Base-by-base conservation (phyloP, 2,329 filamentous ascomycete species). In the Furcasterigmium sp. region DNA sequence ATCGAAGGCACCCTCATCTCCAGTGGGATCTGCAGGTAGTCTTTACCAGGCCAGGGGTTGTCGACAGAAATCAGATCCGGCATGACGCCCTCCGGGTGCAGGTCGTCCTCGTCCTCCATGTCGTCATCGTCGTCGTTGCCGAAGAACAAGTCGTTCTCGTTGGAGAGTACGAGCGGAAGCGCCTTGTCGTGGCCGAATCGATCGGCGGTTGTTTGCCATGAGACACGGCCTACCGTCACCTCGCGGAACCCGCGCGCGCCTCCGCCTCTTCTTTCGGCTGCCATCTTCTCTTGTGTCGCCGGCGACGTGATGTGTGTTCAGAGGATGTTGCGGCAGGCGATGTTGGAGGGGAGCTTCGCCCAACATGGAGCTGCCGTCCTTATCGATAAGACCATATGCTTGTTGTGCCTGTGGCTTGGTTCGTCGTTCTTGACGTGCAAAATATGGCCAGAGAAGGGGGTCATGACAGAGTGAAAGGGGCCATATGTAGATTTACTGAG, bases 131-230 rank as follows among this genome's bases (percentile, higher is more conserved):
- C 57, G 23, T 61, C 65, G 39, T 53, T 45, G 20, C 66, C 65
- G 55, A 68, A 69, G 65, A 68, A 46, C 19, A 19, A 44, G 38
- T 41, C 13, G 21, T 13, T 41, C 28, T 18, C 23, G 15, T 13
- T 25, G 26, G n/a, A 26, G 10, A 25, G 23, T 25, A 20, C 5
- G 10, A 18, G 29, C 5, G 46, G 32, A 14, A 17, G 21, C 25
- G 15, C 6, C 9, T 14, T 20, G 19, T 8, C 18, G 14, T 18
- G 14, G 52, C 62, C 53, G 43, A 68, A 66, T 39, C 66, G 58
- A 25, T 67, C 62, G 6, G 49, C 52, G 21, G 59, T 60, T 15
- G 61, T 64, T 52, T 69, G 66, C 28, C 51, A 52, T 50, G 65
- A 53, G 49, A 64, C 67, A 48, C 49, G 56, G 29, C 66, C 65